Conservation (phyloP, 2,329 filamentous ascomycete genomes). For the Akanthomyces muscarius region DNA sequence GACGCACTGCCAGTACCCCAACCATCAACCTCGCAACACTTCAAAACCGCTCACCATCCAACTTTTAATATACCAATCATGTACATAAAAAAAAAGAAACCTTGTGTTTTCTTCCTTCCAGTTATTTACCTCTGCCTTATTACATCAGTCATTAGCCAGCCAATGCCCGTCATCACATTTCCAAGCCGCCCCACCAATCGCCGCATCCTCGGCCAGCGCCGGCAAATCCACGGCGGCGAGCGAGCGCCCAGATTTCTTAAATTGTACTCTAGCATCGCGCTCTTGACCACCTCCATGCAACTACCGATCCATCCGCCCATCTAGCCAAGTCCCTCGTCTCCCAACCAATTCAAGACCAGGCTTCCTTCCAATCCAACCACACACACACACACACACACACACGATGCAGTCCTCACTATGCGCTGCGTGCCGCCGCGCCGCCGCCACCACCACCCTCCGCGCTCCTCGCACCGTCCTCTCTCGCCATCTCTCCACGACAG, state of each 20-base stretch:
- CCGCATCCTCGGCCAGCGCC: not conserved
- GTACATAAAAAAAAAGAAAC: too few species aligned
- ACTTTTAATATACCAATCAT: too few species aligned
- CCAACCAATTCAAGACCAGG: too few species aligned
- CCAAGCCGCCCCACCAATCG: not conserved
- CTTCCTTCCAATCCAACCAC: not conserved
- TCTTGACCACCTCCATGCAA: too few species aligned
- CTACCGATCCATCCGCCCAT: not conserved
- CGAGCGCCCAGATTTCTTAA: not conserved
- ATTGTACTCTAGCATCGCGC: not conserved
- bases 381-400: not conserved
- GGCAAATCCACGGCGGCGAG: slow-evolving; percentile 3
- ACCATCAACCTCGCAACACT: too few species aligned
- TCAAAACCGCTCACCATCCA: too few species aligned
- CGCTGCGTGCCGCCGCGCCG: slow-evolving; percentile 4
- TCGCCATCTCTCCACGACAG: not conserved
- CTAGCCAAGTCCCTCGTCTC: not conserved
- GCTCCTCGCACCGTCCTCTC: not conserved
- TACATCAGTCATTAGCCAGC: not conserved
- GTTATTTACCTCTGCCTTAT: too few species aligned
- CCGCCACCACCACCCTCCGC: not conserved
- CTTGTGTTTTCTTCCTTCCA: too few species aligned
- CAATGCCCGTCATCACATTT: slow-evolving; percentile 1
- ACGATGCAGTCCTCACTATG: not conserved
- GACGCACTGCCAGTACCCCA: too few species aligned